Conservation (phyloP, 768 basidiomycete species). For the Mycena pura region DNA sequence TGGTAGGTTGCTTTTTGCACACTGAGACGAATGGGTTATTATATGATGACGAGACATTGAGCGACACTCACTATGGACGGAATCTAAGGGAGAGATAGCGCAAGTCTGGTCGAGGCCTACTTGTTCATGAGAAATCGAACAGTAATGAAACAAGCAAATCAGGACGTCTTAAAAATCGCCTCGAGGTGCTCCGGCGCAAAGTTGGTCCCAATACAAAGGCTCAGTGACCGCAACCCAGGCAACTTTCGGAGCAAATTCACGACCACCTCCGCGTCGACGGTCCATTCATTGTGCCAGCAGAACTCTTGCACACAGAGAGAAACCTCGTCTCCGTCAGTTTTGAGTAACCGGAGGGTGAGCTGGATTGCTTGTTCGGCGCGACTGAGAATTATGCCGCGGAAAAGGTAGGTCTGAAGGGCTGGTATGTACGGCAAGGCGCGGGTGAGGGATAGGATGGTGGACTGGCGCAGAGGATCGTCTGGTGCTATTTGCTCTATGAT, state of each 20-base stretch:
- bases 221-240: conserved; percentile 54
- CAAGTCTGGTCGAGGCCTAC: conserved; percentile 51
- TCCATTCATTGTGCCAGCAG: conserved; percentile 63
- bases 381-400: conserved; percentile 59
- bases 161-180: conserved; percentile 53
- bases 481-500: conserved; percentile 62
- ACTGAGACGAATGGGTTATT: conserved; percentile 31
- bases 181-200: conserved; percentile 86
- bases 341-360: conserved; percentile 63
- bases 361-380: conserved; percentile 58
- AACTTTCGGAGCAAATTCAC: conserved; percentile 71
- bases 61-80: conserved; percentile 76
- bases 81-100: conserved; percentile 71
- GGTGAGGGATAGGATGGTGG: conserved; percentile 64
- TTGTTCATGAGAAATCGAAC: not conserved
- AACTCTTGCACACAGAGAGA: conserved; percentile 55
- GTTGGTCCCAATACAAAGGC: conserved; percentile 72
- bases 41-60: not conserved
- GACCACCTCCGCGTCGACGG: conserved; percentile 75
- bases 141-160: not conserved
- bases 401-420: conserved; percentile 62
- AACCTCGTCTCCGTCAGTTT: conserved; percentile 30
- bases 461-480: conserved; percentile 53
- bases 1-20: conserved; percentile 80
- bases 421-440: conserved; percentile 67